Evolutionary conservation across 371 early-diverging fungal genomes (phyloP).

Genomic region (Mortierella sp.): DNA sequence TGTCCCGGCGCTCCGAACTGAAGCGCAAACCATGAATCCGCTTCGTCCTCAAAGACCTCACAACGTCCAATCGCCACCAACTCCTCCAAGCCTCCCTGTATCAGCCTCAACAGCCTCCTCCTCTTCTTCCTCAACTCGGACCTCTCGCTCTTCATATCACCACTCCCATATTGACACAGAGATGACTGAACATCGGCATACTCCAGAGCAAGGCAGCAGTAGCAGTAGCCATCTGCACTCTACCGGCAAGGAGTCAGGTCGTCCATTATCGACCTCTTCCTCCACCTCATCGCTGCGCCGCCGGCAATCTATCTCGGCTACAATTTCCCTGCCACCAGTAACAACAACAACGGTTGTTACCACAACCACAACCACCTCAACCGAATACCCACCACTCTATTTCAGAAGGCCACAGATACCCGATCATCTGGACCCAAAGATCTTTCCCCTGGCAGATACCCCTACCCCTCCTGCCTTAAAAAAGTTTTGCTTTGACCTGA

Average conservation of each 20-base stretch:
- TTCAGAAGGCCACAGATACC: conserved; percentile 60
- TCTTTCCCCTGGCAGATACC: conserved; percentile 69
- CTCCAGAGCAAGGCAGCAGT: conserved; percentile 5
- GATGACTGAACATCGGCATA: conserved; percentile 5
- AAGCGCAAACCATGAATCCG: too few relatives aligned
- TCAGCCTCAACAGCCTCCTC: too few relatives aligned
- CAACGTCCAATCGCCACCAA: too few relatives aligned
- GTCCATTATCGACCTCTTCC: conserved; percentile 16
- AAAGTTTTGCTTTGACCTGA: conserved; percentile 70
- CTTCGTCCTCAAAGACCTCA: too few relatives aligned
- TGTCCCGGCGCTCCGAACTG: too few relatives aligned
- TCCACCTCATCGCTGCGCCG: conserved; percentile 5
- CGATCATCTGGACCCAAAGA: conserved; percentile 57
- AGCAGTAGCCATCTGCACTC: neutral
- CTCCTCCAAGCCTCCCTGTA: too few relatives aligned
- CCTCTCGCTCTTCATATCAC: conserved; percentile 25
- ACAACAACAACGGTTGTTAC: conserved; percentile 67
- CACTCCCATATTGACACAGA: conserved; percentile 11
- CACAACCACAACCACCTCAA: conserved; percentile 71
- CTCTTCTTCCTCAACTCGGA: too few relatives aligned
- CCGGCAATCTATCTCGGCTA: conserved; percentile 54
- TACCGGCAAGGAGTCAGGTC: conserved; percentile 1
- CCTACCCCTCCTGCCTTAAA: conserved; percentile 71
- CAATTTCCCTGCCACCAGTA: conserved; percentile 55
- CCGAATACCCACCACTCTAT: conserved; percentile 66